phyloP scores from a whole-genome alignment of 1,284 basidiomycete genomes.

The Mycena citricolor region DNA sequence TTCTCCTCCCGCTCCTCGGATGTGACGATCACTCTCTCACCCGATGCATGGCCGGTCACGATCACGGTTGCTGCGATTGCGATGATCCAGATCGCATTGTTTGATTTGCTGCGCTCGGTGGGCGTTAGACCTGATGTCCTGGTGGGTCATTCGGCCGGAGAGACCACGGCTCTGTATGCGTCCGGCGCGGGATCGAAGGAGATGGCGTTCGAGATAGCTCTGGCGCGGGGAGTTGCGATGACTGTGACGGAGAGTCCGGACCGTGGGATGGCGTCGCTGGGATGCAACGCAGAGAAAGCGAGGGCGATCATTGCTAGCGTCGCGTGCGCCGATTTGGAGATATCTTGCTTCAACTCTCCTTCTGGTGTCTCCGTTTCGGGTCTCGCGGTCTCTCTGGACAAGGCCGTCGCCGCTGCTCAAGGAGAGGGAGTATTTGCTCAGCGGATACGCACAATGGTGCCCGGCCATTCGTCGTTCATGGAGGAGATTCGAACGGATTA shows the following conservation, averaged over 20 bases:
- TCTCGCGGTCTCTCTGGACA: slow-evolving; percentile 29
- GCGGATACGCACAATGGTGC: slow-evolving; percentile 33
- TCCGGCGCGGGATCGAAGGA: slow-evolving; percentile 40
- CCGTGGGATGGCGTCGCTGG: slow-evolving; percentile 43
- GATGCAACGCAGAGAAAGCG: slow-evolving; percentile 32
- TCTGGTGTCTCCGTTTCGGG: slow-evolving; percentile 40
- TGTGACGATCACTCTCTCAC: neutral
- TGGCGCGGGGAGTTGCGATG: slow-evolving; percentile 41
- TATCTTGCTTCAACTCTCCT: slow-evolving; percentile 41
- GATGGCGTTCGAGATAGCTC: slow-evolving; percentile 43
- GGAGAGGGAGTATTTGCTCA: slow-evolving; percentile 33
- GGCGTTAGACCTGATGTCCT: slow-evolving; percentile 38
- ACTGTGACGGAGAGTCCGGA: slow-evolving; percentile 31
- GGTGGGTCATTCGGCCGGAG: slow-evolving; percentile 44
- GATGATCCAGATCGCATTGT: slow-evolving; percentile 44
- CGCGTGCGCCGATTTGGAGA: slow-evolving; percentile 31
- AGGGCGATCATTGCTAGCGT: slow-evolving; percentile 7
- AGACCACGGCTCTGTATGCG: slow-evolving; percentile 43
- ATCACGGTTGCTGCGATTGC: slow-evolving; percentile 38
- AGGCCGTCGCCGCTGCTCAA: slow-evolving; percentile 28
- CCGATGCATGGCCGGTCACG: slow-evolving; percentile 32
- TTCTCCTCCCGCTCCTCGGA: slow-evolving; percentile 25
- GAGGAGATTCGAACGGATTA: slow-evolving; percentile 26
- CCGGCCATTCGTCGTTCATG: slow-evolving; percentile 37
- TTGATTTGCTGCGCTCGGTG: slow-evolving; percentile 37